Percentiles rank a stretch among this genome's conserved stretches.
phyloP scores from a whole-genome alignment of 257 asterid species.

The Paraleonurus japonicus region DNA sequence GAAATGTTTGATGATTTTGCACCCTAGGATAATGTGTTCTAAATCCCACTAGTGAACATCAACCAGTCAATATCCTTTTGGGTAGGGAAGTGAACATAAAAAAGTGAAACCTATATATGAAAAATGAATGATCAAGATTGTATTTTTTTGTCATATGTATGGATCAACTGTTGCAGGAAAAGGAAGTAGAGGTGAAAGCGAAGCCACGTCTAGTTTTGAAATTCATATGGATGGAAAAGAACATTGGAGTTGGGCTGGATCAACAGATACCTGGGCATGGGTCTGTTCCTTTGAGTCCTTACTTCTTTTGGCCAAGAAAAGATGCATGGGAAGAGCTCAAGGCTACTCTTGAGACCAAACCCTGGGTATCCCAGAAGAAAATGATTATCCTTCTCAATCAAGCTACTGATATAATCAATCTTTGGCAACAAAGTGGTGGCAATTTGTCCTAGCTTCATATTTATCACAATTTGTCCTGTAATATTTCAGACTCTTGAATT shows the following conservation, averaged over 20 bases:
- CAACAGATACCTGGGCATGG: conserved; percentile 49
- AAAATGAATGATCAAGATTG: not conserved
- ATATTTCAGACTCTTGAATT: conserved; percentile 11
- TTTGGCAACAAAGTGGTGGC: conserved; percentile 68
- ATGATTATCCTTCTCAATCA: conserved; percentile 63
- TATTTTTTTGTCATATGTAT: not conserved
- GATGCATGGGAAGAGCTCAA: conserved; percentile 62
- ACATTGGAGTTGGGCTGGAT: conserved; percentile 54
- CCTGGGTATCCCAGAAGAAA: conserved; percentile 55
- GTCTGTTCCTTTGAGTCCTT: conserved; percentile 44
- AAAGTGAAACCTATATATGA: too few species aligned
- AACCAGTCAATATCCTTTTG: not conserved
- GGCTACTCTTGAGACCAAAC: conserved; percentile 45
- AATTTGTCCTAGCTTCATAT: conserved; percentile 39
- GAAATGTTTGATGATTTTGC: not conserved
- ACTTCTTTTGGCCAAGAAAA: conserved; percentile 56
- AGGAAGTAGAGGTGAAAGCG: conserved; percentile 20
- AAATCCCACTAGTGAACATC: too few species aligned
- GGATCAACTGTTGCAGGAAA: conserved; percentile 11
- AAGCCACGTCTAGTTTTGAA: conserved; percentile 48
- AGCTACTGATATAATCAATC: conserved; percentile 63
- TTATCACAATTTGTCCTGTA: conserved; percentile 9
- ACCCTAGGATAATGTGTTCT: not conserved
- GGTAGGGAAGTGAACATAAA: too few species aligned
- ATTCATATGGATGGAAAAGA: conserved; percentile 69